Evolutionary conservation across 2,329 filamentous ascomycete genomes (phyloP), one percentile per base, ranked within the genome.

Genomic region (Leptoxyphium fumago): DNA sequence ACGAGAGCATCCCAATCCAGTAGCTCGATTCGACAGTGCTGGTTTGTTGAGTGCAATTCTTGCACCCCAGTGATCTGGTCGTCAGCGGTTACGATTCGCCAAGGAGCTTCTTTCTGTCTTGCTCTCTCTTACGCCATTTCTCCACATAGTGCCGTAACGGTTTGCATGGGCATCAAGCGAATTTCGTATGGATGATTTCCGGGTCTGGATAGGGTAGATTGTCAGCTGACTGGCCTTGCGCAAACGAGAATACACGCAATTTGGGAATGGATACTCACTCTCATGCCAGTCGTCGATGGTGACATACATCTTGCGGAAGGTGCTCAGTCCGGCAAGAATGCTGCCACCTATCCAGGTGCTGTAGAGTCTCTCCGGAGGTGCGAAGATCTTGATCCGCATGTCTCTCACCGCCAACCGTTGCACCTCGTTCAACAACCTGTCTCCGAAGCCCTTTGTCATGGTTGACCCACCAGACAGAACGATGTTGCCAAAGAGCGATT

Each of bases 301-400:
- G 59, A 98, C 91, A 87, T 91, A 96, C 91, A 98, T 98, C 89
- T 96, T 98, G 71, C 89, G 82, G 69, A 98, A 98, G 44, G 91
- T 98, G 70, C 89, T 96, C 64, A 98, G 68, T 6, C 91, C 89
- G 29, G 91, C 91, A 52, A 98, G 71, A 66, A 98, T 98, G 64
- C 91, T 95, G 45, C 91, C 91, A 51, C 91, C 91, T 55, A 96
- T 96, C 91, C 91, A 98, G 29, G 91, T 98, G 49, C 87, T 95
- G 70, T 96, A 98, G 67, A 96, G 94, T 53, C 91, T 77, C 72
- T 98, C 91, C 5, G 91, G 89, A 44, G 91, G 91, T 43, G 91
- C 91, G 69, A 94, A 94, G 61, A 98, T 98, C 73, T 95, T 94
- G 70, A 98, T 96, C 58, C 88, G 80, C 89, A 95, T 98, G 63